Percentiles rank a stretch among this genome's conserved stretches.
phyloP scores from a whole-genome alignment of 805 yeast genomes.

The Jamesozyma jinghongensis region DNA sequence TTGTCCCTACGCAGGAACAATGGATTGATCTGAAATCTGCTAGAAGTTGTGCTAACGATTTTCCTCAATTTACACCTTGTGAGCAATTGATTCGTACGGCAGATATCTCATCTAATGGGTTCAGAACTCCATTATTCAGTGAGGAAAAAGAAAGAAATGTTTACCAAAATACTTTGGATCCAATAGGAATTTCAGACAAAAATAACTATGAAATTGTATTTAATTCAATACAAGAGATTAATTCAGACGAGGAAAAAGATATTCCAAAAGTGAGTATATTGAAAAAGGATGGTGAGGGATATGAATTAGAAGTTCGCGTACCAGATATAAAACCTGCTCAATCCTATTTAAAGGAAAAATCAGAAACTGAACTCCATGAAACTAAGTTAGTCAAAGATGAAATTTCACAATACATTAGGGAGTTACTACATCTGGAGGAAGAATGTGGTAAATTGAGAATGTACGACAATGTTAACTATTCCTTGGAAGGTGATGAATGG shows the following conservation, averaged over 20 bases:
- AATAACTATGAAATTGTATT: neutral
- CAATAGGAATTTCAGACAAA: too few relatives aligned
- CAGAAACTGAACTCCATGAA: too few relatives aligned
- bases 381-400: neutral
- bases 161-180: neutral
- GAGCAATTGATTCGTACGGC: conserved; percentile 26
- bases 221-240: neutral
- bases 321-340: too few relatives aligned
- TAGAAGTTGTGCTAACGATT: neutral
- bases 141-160: neutral
- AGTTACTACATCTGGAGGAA: conserved; percentile 1
- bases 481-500: conserved; percentile 38
- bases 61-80: conserved; percentile 18
- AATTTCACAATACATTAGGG: neutral
- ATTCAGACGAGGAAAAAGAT: neutral
- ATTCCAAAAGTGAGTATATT: neutral
- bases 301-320: too few relatives aligned
- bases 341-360: too few relatives aligned
- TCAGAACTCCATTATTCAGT: conserved; percentile 10
- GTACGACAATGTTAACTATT: conserved; percentile 36
- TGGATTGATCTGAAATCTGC: conserved; percentile 14
- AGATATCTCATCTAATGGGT: conserved; percentile 24
- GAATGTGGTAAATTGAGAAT: conserved; percentile 17
- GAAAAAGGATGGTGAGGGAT: too few relatives aligned
- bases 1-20: conserved; percentile 10